These are phyloP conservation scores for Cronartium ribicola DNA, from an alignment of 1,284 basidiomycete species.

Conservation along the genomic window DNA sequence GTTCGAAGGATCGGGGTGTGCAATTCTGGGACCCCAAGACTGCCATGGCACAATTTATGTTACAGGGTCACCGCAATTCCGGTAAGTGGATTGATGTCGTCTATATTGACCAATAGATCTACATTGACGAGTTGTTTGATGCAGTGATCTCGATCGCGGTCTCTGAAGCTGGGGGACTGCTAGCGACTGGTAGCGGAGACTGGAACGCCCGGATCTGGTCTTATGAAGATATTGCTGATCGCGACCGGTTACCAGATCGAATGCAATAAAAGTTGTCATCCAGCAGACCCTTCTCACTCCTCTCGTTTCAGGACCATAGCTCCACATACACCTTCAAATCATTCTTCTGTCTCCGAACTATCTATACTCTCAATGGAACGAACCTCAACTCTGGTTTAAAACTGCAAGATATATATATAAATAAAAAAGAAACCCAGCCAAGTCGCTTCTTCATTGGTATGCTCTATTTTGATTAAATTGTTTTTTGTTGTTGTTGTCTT, in stretches of 20 bases:
- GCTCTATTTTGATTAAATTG: too few species aligned
- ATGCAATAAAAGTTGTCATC: background rate
- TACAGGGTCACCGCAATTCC: constrained; percentile 86
- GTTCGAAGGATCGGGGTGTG: constrained; percentile 82
- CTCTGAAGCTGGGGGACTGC: constrained; percentile 65
- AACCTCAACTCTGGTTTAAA: too few species aligned
- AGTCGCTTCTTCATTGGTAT: too few species aligned
- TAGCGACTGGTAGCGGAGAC: constrained; percentile 84
- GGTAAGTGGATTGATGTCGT: constrained; percentile 53
- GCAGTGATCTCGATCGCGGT: constrained; percentile 78
- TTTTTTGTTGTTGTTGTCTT: too few species aligned
- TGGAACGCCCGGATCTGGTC: constrained; percentile 73
- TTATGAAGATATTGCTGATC: constrained; percentile 15
- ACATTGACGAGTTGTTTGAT: constrained; percentile 1
- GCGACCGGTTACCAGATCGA: background rate
- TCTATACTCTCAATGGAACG: too few species aligned
- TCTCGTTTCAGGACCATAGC: too few species aligned
- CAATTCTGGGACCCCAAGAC: constrained; percentile 79
- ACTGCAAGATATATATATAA: too few species aligned
- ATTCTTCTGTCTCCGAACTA: too few species aligned
- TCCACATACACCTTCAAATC: too few species aligned
- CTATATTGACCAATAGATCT: constrained; percentile 12
- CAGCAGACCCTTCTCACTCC: background rate
- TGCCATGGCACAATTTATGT: constrained; percentile 71
- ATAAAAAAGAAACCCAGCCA: too few species aligned